Conservation (phyloP, 768 basidiomycete genomes). For the Lentinula guzmanii region DNA sequence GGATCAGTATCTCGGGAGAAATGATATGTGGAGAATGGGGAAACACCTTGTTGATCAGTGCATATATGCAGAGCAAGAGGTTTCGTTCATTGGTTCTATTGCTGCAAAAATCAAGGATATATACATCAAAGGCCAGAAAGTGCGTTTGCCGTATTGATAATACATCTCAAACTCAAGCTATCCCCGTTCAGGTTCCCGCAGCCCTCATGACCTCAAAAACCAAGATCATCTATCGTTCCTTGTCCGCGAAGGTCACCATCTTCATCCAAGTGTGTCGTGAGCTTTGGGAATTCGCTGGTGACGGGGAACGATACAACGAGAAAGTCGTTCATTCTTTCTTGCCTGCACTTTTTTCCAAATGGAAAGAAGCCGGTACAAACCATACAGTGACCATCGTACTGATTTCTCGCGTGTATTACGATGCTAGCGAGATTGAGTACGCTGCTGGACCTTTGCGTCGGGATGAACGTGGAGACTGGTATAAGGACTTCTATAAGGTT, state of each 20-base stretch:
- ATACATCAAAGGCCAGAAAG: slow-evolving; percentile 65
- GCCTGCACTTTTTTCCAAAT: slow-evolving; percentile 79
- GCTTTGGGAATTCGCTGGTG: slow-evolving; percentile 94
- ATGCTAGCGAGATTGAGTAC: slow-evolving; percentile 70
- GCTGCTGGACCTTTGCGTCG: slow-evolving; percentile 76
- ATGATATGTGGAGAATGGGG: slow-evolving; percentile 95
- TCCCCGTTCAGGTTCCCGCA: slow-evolving; percentile 59
- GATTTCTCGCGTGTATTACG: slow-evolving; percentile 89
- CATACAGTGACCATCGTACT: slow-evolving; percentile 94
- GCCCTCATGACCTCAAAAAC: slow-evolving; percentile 79
- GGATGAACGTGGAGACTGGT: slow-evolving; percentile 74
- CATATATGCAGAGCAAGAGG: slow-evolving; percentile 77
- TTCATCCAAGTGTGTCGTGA: slow-evolving; percentile 97
- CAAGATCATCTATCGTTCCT: slow-evolving; percentile 82
- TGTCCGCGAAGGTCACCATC: slow-evolving; percentile 87
- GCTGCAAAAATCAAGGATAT: slow-evolving; percentile 80
- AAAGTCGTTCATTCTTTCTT: slow-evolving; percentile 98
- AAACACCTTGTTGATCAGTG: slow-evolving; percentile 76
- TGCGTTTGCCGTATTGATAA: slow-evolving; percentile 19
- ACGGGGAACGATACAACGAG: slow-evolving; percentile 93
- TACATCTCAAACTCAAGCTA: neutral
- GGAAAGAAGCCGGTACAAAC: slow-evolving; percentile 80
- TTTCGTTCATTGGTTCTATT: slow-evolving; percentile 78
- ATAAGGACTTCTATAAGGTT: slow-evolving; percentile 96
- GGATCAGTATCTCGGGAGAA: slow-evolving; percentile 92